Conservation (phyloP, 257 asterid species). For the Penstemon davidsonii region DNA sequence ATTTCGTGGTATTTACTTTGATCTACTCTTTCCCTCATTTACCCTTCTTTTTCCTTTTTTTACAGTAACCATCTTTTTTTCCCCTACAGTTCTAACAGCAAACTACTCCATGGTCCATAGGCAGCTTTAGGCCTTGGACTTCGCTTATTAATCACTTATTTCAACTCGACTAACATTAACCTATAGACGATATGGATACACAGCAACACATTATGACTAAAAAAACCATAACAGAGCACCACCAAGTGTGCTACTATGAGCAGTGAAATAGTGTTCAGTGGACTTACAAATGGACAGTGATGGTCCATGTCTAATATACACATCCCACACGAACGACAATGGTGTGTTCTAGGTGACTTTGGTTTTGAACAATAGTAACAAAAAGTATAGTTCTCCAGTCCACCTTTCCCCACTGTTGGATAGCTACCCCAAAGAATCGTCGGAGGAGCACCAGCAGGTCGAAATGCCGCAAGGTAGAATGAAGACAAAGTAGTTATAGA, state of each 20-base stretch:
- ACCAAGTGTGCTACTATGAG: neutral
- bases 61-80: neutral
- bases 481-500: constrained; percentile 60
- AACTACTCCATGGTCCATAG: neutral
- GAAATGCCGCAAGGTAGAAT: constrained; percentile 71
- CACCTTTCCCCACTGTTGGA: constrained; percentile 89
- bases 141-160: constrained; percentile 1
- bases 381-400: constrained; percentile 77
- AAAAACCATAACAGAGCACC: constrained; percentile 2
- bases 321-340: constrained; percentile 88
- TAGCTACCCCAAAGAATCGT: constrained; percentile 91
- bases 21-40: neutral
- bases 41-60: neutral
- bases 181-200: no score
- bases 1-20: neutral
- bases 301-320: constrained; percentile 96
- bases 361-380: constrained; percentile 86
- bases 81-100: neutral
- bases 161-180: neutral
- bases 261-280: constrained; percentile 13
- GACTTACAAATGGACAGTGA: constrained; percentile 98
- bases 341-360: constrained; percentile 84
- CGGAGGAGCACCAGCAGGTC: constrained; percentile 79
- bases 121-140: neutral
- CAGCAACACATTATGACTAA: neutral